Evolutionary conservation across 371 early-diverging fungal genomes (phyloP).

Genomic region (Apophysomyces elegans): DNA sequence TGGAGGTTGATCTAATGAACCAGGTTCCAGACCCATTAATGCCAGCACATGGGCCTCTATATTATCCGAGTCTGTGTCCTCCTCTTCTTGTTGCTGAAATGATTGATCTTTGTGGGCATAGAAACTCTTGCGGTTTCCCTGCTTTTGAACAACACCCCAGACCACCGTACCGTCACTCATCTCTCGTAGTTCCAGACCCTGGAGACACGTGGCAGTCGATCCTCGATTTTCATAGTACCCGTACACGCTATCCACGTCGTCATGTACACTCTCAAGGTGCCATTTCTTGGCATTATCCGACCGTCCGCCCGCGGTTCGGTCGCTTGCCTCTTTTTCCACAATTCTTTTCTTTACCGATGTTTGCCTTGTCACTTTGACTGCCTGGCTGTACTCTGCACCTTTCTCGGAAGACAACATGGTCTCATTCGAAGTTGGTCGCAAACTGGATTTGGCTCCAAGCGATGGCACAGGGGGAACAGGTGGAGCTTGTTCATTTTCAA

Average conservation of each 20-base stretch:
- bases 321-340: conserved; percentile 14
- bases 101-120: conserved; percentile 20
- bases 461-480: conserved; percentile 6
- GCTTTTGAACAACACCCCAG: conserved; percentile 48
- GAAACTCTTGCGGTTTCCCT: conserved; percentile 38
- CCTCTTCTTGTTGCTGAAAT: conserved; percentile 11
- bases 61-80: conserved; percentile 17
- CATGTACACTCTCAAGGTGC: conserved; percentile 18
- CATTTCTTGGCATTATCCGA: conserved; percentile 4
- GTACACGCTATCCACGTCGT: conserved; percentile 23
- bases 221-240: conserved; percentile 23
- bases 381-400: conserved; percentile 14
- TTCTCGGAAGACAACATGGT: background rate
- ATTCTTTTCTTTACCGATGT: conserved; percentile 20
- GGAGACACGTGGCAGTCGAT: conserved; percentile 17
- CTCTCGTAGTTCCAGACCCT: conserved; percentile 53
- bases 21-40: conserved; percentile 16
- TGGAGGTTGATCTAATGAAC: conserved; percentile 6
- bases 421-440: conserved; percentile 15
- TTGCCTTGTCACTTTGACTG: conserved; percentile 21
- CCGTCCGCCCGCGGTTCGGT: conserved; percentile 10
- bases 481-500: background rate
- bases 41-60: conserved; percentile 17
- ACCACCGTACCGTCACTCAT: conserved; percentile 54
- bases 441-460: conserved; percentile 9